A percentile compares a stretch with the other conserved stretches of the same genome.
Conservation (phyloP, 441 rosid species). For the Pelargonium cotyledonis region DNA sequence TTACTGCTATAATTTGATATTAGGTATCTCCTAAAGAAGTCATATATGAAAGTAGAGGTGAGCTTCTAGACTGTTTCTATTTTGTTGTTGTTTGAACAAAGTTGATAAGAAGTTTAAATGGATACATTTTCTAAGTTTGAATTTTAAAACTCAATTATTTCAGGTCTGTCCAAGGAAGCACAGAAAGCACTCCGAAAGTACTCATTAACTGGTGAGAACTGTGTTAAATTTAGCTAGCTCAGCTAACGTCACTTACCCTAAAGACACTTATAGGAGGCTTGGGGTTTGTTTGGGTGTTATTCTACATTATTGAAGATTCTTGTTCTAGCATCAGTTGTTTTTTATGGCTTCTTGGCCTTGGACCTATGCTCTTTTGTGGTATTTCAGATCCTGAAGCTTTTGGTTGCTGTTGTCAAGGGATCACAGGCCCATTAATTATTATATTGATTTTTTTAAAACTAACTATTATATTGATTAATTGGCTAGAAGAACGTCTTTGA, state of each 20-base stretch:
- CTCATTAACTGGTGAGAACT: constrained; percentile 56
- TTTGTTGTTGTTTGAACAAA: constrained; percentile 9
- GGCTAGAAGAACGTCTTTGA: too few species aligned
- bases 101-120: constrained; percentile 7
- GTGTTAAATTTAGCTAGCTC: constrained; percentile 9
- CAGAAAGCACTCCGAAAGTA: constrained; percentile 76
- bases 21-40: constrained; percentile 98
- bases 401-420: too few species aligned
- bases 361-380: too few species aligned
- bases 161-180: constrained; percentile 82
- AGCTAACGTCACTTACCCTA: too few species aligned
- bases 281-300: background rate
- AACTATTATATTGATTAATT: too few species aligned
- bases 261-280: background rate
- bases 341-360: too few species aligned
- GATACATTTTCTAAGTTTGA: constrained; percentile 8
- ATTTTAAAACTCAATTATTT: constrained; percentile 22
- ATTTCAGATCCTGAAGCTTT: too few species aligned
- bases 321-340: background rate
- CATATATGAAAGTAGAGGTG: constrained; percentile 75
- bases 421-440: too few species aligned
- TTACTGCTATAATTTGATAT: constrained; percentile 17
- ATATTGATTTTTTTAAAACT: too few species aligned
- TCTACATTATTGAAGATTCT: background rate
- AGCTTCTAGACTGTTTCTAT: constrained; percentile 11